These are phyloP conservation scores for Porcisia hertigi DNA, from an alignment of 208 protist species.

Conservation along the genomic window DNA sequence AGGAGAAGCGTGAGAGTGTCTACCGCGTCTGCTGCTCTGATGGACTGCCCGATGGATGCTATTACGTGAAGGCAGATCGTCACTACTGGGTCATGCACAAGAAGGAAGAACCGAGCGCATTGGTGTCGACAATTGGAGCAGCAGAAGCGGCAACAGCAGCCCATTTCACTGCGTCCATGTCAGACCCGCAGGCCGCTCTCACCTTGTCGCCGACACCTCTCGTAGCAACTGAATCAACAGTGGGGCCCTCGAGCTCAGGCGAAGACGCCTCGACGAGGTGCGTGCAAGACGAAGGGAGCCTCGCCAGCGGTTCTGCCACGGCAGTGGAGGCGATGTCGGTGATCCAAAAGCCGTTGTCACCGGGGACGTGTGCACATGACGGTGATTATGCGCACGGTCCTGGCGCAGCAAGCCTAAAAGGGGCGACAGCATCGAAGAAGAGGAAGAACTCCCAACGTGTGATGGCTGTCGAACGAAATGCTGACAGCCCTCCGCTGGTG, in stretches of 20 bases:
- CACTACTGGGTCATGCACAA: slow-evolving; percentile 44
- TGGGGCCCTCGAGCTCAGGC: neutral
- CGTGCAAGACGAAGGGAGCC: neutral
- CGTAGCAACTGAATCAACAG: neutral
- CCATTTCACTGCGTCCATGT: neutral
- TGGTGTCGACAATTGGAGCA: neutral
- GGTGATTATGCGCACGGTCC: neutral
- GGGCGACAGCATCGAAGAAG: neutral
- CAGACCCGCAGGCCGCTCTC: neutral
- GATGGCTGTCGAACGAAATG: neutral
- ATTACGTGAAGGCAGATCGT: slow-evolving; percentile 35
- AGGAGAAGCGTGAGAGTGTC: slow-evolving; percentile 14
- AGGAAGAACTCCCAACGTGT: slow-evolving; percentile 2
- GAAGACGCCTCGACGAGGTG: neutral
- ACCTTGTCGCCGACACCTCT: neutral
- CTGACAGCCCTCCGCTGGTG: neutral
- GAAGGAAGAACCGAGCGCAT: slow-evolving; percentile 1
- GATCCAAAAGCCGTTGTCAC: neutral
- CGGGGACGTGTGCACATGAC: neutral
- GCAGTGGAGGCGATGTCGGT: neutral
- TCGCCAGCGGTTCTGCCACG: neutral
- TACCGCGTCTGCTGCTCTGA: slow-evolving; percentile 34
- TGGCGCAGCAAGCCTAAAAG: slow-evolving; percentile 8
- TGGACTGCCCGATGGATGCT: slow-evolving; percentile 39
- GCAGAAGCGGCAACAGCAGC: neutral